Percentiles rank a stretch among this genome's conserved stretches.
Conservation (phyloP, 352 stramenopile genomes). For the Phytophthora parvispora region DNA sequence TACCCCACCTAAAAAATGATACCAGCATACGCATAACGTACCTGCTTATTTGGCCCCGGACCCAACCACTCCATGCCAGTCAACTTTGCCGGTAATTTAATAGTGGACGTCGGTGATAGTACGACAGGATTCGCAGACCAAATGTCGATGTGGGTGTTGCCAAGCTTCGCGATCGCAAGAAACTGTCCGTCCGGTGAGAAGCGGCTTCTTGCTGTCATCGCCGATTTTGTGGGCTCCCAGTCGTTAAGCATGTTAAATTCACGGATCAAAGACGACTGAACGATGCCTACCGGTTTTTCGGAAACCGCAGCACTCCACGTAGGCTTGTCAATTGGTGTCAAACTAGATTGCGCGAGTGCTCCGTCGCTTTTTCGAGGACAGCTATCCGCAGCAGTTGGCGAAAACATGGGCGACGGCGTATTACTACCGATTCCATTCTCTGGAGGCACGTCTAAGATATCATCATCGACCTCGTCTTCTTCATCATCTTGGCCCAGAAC, state of each 20-base stretch:
- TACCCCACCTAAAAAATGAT: too few relatives aligned
- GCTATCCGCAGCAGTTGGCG: constrained; percentile 10
- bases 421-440: constrained; percentile 13
- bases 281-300: not conserved
- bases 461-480: constrained; percentile 20
- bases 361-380: constrained; percentile 5
- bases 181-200: constrained; percentile 52
- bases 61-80: constrained; percentile 43
- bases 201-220: constrained; percentile 41
- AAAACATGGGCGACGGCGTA: constrained; percentile 36
- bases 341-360: constrained; percentile 10
- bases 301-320: constrained; percentile 19
- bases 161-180: constrained; percentile 46
- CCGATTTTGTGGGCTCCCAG: constrained; percentile 38
- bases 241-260: constrained; percentile 53
- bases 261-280: constrained; percentile 41
- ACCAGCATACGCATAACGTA: constrained; percentile 10
- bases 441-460: constrained; percentile 1
- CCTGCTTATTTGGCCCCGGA: constrained; percentile 40
- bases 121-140: constrained; percentile 45
- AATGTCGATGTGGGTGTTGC: constrained; percentile 53
- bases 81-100: constrained; percentile 36
- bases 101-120: constrained; percentile 30
- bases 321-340: constrained; percentile 8
- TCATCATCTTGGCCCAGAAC: constrained; percentile 18